Evolutionary conservation across 306 rosid genomes (phyloP).

Genomic region (Cucurbita maxima): DNA sequence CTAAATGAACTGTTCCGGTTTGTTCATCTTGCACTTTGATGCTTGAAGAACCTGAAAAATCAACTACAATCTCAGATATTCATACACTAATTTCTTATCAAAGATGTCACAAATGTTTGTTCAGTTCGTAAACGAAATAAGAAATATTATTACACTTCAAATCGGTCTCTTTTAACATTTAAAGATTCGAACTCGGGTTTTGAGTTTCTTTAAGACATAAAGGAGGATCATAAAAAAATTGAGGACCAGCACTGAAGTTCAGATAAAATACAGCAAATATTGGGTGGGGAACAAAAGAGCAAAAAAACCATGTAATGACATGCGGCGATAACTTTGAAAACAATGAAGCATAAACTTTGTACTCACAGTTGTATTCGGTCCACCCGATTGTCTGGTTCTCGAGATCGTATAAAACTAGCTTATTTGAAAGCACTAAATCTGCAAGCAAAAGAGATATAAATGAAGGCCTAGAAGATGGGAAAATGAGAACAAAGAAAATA

Average conservation of each 20-base stretch:
- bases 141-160: no score
- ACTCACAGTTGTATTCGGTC: slow-evolving; percentile 94
- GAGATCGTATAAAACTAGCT: slow-evolving; percentile 80
- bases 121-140: no score
- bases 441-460: slow-evolving; percentile 20
- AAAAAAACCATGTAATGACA: not conserved
- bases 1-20: slow-evolving; percentile 89
- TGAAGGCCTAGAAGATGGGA: not conserved
- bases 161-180: no score
- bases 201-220: no score
- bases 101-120: no score
- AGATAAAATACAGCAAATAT: not conserved
- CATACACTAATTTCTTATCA: no score
- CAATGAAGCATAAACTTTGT: slow-evolving; percentile 2
- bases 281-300: not conserved
- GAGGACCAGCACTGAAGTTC: not conserved
- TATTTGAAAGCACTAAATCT: slow-evolving; percentile 90
- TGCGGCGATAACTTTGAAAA: not conserved
- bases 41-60: slow-evolving; percentile 76
- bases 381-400: slow-evolving; percentile 82
- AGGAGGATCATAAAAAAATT: not conserved
- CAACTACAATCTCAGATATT: slow-evolving; percentile 2
- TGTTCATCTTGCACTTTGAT: slow-evolving; percentile 72
- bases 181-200: no score
- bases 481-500: not conserved